Percentiles rank a stretch among this genome's conserved stretches.
phyloP scores from a whole-genome alignment of 768 basidiomycete genomes.

The Trametes punicea region DNA sequence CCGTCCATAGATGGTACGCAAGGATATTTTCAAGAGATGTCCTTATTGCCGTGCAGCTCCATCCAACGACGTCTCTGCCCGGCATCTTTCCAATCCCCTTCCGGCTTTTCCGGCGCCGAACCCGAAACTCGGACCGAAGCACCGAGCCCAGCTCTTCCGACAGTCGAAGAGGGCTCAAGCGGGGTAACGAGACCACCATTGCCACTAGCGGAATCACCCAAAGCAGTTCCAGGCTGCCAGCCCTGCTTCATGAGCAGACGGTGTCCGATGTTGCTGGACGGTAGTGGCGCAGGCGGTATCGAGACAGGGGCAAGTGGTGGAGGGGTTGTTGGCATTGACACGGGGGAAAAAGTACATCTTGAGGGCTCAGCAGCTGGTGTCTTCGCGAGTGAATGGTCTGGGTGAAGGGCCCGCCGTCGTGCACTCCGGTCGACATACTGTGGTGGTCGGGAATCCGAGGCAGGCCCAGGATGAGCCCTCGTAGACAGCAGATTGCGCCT shows the following conservation, averaged over 20 bases:
- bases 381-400: conserved; percentile 48
- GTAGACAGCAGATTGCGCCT: conserved; percentile 61
- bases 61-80: conserved; percentile 42
- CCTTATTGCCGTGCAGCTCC: neutral
- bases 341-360: conserved; percentile 9
- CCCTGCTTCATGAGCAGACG: conserved; percentile 69
- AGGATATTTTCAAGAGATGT: neutral
- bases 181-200: conserved; percentile 52
- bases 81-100: conserved; percentile 38
- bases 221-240: conserved; percentile 65
- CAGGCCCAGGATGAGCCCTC: conserved; percentile 1
- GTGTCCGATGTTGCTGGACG: conserved; percentile 63
- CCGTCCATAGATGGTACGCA: neutral
- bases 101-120: conserved; percentile 25
- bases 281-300: conserved; percentile 46
- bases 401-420: conserved; percentile 58
- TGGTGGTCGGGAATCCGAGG: neutral
- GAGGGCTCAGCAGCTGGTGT: neutral
- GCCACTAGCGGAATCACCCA: conserved; percentile 41
- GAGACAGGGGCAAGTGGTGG: conserved; percentile 31
- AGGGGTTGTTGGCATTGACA: conserved; percentile 17
- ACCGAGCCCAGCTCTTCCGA: conserved; percentile 56
- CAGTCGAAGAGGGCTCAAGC: conserved; percentile 43
- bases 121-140: conserved; percentile 2
- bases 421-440: conserved; percentile 69